A percentile compares a stretch with the other conserved stretches of the same genome.
Evolutionary conservation across 306 rosid species (phyloP).

Genomic region (Prunus campanulata): DNA sequence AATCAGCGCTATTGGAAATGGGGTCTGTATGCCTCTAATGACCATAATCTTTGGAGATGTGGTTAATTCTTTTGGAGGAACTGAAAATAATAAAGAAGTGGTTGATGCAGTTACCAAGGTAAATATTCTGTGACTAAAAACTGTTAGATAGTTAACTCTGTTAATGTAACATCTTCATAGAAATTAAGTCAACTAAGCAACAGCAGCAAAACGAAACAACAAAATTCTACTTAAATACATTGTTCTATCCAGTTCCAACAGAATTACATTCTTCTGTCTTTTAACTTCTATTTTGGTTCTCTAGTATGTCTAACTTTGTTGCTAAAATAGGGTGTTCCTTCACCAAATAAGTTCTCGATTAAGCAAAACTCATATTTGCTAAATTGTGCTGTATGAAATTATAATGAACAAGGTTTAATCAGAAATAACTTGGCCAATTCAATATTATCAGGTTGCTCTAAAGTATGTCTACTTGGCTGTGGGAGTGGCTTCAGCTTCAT

Average conservation of each 20-base stretch:
- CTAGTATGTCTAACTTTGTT: neutral
- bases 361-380: neutral
- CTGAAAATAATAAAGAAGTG: constrained; percentile 20
- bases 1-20: constrained; percentile 58
- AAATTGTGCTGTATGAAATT: neutral
- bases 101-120: constrained; percentile 64
- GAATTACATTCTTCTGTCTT: neutral
- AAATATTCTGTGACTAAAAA: neutral
- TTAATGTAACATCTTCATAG: neutral
- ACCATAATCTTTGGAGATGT: constrained; percentile 53
- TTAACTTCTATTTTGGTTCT: neutral
- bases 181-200: neutral
- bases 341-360: neutral
- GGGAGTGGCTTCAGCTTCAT: constrained; percentile 51
- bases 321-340: neutral
- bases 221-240: neutral
- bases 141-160: neutral
- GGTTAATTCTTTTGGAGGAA: constrained; percentile 61
- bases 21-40: constrained; percentile 62
- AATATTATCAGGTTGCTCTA: constrained; percentile 48
- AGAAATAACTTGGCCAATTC: constrained; percentile 5
- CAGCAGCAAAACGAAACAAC: neutral
- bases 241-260: neutral
- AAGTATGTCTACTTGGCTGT: constrained; percentile 62
- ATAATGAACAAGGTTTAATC: neutral